Evolutionary conservation across 2,329 filamentous ascomycete genomes (phyloP).

Genomic region (Trichocomaceae sp.): DNA sequence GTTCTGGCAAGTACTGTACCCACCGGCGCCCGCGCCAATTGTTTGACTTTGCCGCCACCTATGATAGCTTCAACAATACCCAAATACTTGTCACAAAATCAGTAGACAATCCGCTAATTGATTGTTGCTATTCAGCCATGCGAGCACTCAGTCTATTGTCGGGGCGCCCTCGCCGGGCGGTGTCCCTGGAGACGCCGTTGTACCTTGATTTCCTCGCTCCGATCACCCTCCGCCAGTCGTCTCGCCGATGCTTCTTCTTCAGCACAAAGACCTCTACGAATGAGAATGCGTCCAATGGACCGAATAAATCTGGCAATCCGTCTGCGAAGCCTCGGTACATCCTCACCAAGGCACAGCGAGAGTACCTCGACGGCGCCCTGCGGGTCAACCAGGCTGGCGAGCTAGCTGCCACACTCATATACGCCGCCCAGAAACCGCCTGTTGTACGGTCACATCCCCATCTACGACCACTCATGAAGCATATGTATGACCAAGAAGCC

Average conservation of each 20-base stretch:
- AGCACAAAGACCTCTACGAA: conserved; percentile 26
- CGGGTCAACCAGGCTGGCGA: conserved; percentile 97
- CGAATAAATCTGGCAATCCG: not conserved
- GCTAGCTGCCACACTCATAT: conserved; percentile 92
- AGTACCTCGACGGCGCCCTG: conserved; percentile 71
- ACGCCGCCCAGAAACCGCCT: conserved; percentile 79
- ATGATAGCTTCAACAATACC: too few species aligned
- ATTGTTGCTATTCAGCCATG: not conserved
- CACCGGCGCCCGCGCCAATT: not conserved
- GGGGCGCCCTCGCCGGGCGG: not conserved
- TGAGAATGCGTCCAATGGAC: conserved; percentile 7
- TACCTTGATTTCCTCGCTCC: conserved; percentile 35
- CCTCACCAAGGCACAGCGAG: conserved; percentile 62
- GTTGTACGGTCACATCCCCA: conserved; percentile 75
- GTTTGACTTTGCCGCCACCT: not conserved
- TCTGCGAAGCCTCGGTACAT: conserved; percentile 42
- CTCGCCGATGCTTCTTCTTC: conserved; percentile 15
- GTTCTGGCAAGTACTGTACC: not conserved
- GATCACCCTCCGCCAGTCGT: conserved; percentile 20
- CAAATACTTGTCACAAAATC: too few species aligned
- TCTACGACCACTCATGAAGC: conserved; percentile 81
- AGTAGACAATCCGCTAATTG: too few species aligned
- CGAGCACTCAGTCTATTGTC: not conserved
- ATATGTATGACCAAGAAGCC: conserved; percentile 97
- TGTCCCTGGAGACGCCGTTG: conserved; percentile 18